A percentile compares a stretch with the other conserved stretches of the same genome.
Conservation (phyloP, 78 protist genomes). For the Cavenderia fasciculata region DNA sequence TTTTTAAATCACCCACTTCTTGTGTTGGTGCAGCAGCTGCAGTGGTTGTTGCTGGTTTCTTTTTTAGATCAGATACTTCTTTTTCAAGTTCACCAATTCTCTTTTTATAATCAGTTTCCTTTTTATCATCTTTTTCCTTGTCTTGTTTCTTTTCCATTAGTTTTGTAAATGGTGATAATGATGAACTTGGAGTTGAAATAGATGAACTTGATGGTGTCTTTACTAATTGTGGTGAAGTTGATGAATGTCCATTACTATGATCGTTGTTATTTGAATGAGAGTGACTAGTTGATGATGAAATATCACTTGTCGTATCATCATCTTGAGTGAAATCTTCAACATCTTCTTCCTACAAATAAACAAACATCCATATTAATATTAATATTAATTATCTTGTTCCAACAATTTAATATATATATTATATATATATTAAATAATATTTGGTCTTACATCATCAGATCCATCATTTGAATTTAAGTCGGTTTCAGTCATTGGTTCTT, state of each 20-base stretch:
- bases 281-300: background rate
- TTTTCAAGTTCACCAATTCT: slow-evolving; percentile 36
- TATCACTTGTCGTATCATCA: background rate
- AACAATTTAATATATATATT: background rate
- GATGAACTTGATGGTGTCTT: background rate
- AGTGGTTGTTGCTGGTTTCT: background rate
- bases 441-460: slow-evolving; percentile 35
- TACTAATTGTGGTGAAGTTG: slow-evolving; percentile 7
- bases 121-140: slow-evolving; percentile 7
- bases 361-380: background rate
- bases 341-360: slow-evolving; percentile 22
- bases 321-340: slow-evolving; percentile 52
- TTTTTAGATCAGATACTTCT: slow-evolving; percentile 7
- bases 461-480: slow-evolving; percentile 69
- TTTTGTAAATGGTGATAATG: background rate
- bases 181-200: background rate
- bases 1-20: slow-evolving; percentile 20
- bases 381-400: too few relatives aligned
- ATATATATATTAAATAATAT: background rate
- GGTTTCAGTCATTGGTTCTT: slow-evolving; percentile 67
- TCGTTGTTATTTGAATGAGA: background rate
- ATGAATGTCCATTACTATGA: background rate
- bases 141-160: background rate
- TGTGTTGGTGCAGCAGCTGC: background rate
- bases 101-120: slow-evolving; percentile 7